phyloP scores from a whole-genome alignment of 345 rosid species.

The Citrus trifoliata region DNA sequence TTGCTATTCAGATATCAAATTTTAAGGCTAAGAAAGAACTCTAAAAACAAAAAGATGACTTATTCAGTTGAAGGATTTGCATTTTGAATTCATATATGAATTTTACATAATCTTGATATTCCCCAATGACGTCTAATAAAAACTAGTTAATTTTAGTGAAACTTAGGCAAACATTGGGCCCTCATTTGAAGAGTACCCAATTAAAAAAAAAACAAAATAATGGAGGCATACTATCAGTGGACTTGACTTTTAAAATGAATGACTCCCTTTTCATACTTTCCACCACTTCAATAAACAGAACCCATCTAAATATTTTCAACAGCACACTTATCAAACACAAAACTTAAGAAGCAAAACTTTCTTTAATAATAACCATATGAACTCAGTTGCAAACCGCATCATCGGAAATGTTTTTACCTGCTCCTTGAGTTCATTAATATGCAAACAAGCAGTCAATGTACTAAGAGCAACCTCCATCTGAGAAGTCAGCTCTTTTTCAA shows the following conservation, averaged over 20 bases:
- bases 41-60: neutral
- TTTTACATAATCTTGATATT: neutral
- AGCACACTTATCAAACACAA: neutral
- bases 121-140: neutral
- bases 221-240: neutral
- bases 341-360: neutral
- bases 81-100: neutral
- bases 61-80: neutral
- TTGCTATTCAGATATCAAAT: neutral
- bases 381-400: neutral
- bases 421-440: slow-evolving; percentile 76
- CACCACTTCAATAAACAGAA: neutral
- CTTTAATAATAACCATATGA: neutral
- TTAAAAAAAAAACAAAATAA: neutral
- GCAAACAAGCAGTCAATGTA: slow-evolving; percentile 81
- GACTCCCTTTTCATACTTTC: neutral
- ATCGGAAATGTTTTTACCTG: slow-evolving; percentile 49
- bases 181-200: neutral
- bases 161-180: neutral
- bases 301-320: neutral
- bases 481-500: slow-evolving; percentile 84
- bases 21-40: neutral
- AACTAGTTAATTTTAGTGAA: neutral
- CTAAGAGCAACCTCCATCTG: slow-evolving; percentile 81
- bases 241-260: neutral